A percentile compares a stretch with the other conserved stretches of the same genome.
Evolutionary conservation across 2,329 filamentous ascomycete species (phyloP).

Genomic region (Ceratocystis ficicola): DNA sequence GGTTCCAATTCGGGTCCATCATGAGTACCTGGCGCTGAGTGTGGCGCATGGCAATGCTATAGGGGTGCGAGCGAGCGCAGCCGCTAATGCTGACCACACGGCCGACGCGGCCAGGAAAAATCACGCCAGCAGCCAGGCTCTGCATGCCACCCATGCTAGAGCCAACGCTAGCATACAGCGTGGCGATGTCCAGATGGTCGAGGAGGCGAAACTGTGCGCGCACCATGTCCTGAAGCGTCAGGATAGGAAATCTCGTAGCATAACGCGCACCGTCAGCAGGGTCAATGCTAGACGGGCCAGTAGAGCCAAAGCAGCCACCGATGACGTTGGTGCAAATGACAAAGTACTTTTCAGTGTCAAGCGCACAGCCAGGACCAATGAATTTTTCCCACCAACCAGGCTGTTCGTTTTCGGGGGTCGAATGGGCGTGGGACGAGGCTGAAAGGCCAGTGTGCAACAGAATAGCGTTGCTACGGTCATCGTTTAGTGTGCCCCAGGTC

Average conservation of each 20-base stretch:
- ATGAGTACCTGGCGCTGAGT: constrained; percentile 95
- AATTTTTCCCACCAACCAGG: constrained; percentile 99
- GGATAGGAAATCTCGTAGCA: constrained; percentile 85
- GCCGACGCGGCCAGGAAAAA: constrained; percentile 71
- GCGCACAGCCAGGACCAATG: constrained; percentile 71
- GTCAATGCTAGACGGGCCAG: constrained; percentile 77
- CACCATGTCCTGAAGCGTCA: constrained; percentile 97
- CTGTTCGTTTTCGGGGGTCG: constrained; percentile 72
- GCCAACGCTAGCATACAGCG: constrained; percentile 82
- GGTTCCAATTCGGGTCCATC: constrained; percentile 97
- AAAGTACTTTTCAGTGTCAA: constrained; percentile 87
- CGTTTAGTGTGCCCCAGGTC: constrained; percentile 74
- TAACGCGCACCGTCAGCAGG: constrained; percentile 80
- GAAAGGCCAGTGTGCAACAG: constrained; percentile 88
- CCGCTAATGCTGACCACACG: constrained; percentile 82
- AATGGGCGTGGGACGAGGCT: constrained; percentile 93
- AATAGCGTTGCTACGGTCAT: constrained; percentile 74
- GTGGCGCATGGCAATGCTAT: constrained; percentile 97
- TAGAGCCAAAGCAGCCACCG: constrained; percentile 91
- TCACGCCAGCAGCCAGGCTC: constrained; percentile 70
- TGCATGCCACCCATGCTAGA: constrained; percentile 99
- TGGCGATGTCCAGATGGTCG: constrained; percentile 62
- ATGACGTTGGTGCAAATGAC: constrained; percentile 95
- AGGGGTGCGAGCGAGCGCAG: constrained; percentile 87
- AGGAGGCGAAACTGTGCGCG: constrained; percentile 84